phyloP scores from a whole-genome alignment of 192 early-diverging fungal species.

The Coemansia sp. region DNA sequence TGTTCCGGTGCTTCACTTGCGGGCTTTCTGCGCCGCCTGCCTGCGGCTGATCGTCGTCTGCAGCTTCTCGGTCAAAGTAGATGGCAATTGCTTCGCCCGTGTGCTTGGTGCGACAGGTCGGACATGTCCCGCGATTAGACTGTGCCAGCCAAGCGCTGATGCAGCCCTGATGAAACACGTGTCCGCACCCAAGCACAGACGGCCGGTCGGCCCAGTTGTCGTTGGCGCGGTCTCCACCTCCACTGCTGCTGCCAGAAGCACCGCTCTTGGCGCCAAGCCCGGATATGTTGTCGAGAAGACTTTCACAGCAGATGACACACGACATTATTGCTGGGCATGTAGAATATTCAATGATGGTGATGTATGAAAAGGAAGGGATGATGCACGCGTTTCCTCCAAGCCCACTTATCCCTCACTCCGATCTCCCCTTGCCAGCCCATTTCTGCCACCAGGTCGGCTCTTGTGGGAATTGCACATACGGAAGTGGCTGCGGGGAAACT shows the following conservation, averaged over 20 bases:
- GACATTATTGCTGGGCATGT: conserved; percentile 19
- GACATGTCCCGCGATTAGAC: conserved; percentile 24
- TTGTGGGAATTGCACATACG: no score
- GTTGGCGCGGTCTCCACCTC: not conserved
- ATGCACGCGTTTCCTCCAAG: no score
- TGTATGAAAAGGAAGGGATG: not conserved
- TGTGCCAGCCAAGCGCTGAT: conserved; percentile 37
- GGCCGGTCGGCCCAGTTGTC: conserved; percentile 23
- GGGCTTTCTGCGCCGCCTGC: not conserved
- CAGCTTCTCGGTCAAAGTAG: conserved; percentile 18
- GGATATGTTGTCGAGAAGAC: conserved; percentile 20
- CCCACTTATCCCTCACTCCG: no score
- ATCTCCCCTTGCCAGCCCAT: no score
- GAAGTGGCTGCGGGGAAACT: no score
- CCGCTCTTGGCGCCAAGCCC: not conserved
- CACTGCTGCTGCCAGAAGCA: not conserved
- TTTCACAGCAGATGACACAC: conserved; percentile 44
- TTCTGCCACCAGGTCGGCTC: no score
- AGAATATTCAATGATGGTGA: not conserved
- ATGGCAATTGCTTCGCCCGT: conserved; percentile 22
- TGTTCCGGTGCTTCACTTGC: conserved; percentile 8
- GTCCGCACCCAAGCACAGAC: conserved; percentile 32
- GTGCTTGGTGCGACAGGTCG: conserved; percentile 29
- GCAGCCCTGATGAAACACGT: conserved; percentile 44
- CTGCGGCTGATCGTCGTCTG: not conserved